Base-by-base conservation (phyloP, 345 rosid species). In the Ceriops decandra region DNA sequence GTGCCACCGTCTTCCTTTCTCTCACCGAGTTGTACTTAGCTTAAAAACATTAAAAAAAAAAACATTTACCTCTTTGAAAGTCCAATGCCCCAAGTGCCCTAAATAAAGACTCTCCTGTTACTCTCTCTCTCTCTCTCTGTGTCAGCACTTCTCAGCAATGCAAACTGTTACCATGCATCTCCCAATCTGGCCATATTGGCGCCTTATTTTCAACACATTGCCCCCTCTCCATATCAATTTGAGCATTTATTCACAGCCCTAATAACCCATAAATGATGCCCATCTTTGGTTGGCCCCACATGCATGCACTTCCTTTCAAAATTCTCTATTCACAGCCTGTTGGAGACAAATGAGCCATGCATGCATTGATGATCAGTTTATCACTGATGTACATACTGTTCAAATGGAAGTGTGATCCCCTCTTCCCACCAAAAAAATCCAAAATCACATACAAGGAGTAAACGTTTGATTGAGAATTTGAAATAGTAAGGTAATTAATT, bases 321-420 rank as follows among this genome's bases (percentile, higher is more conserved):
- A 56, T 56, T 20, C 5, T 22, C 59, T 30, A 27, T 15, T 1
- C 59, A 56, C 24, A 56, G 10, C 22, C 22, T 56, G 26, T 24
- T 27, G 15, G 49, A 42, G 16, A 56, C 24, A 56, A 56, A 21
- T 56, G 24, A 56, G 24, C 30, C 59, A 56, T 22, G 30, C 59
- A 56, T 24, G 28, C 59, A 56, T 56, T 56, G 59, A 56, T 56
- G 10, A 56, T 56, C 30, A 56, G 52, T 28, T 63, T 53, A 72
- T 60, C 65, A 60, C 74, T 77, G 72, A 31, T 36, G 22, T 33
- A 28, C 16, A 2, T 62, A 35, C 64, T 58, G 47, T 68, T 68
- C 38, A 57, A 7, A 59, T 68, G 71, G 67, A 64, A 67, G n/a
- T 35, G 56, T 74, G 65, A 46, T 26, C 60, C 68, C 47, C 68